phyloP scores from a whole-genome alignment of 148 eudicot genomes.

The Rhododendron kiyosumense region DNA sequence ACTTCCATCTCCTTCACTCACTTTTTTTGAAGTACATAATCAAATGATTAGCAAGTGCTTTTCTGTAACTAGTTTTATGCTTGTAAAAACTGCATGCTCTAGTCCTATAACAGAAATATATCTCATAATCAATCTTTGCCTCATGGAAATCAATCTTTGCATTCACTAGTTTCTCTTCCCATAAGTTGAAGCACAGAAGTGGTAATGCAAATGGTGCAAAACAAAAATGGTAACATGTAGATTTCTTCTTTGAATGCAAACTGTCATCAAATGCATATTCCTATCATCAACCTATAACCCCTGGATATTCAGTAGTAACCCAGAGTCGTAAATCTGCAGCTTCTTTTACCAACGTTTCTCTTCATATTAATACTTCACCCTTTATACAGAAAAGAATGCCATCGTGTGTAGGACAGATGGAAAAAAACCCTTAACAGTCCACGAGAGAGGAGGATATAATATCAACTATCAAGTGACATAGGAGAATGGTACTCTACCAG shows the following conservation, averaged over 20 bases:
- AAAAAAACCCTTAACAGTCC: neutral
- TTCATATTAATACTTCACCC: neutral
- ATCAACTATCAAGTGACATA: neutral
- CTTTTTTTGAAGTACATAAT: neutral
- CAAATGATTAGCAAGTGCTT: neutral
- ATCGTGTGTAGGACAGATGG: neutral
- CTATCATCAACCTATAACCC: neutral
- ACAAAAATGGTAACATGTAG: neutral
- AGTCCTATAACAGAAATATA: neutral
- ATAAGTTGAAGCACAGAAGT: neutral
- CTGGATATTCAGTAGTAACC: neutral
- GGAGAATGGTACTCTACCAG: constrained; percentile 38
- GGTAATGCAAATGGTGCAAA: neutral
- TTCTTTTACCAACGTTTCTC: neutral
- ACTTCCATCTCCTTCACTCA: neutral
- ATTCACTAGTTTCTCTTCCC: neutral
- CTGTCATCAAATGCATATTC: neutral
- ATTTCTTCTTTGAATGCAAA: neutral
- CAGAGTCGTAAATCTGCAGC: neutral
- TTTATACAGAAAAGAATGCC: neutral
- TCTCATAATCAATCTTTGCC: constrained; percentile 3
- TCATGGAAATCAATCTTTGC: neutral
- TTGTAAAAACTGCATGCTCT: neutral
- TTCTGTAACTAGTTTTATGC: neutral
- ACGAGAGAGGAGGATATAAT: neutral